Evolutionary conservation across 768 basidiomycete species (phyloP), one percentile per base, ranked within the genome.

Genomic region (Suillus ampliporus): DNA sequence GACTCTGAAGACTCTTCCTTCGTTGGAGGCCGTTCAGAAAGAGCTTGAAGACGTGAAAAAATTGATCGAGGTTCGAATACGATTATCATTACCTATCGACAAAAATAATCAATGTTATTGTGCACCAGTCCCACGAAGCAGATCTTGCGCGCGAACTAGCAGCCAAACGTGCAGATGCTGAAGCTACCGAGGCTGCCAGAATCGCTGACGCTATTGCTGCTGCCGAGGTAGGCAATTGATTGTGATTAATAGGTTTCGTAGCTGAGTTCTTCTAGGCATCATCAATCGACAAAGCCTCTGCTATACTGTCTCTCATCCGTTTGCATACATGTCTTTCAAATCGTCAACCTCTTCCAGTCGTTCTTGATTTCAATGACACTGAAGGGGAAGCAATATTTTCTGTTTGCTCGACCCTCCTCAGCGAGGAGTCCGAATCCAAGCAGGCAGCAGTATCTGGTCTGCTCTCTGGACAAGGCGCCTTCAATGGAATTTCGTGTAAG

Each of bases 31-130:
- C 11, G 81, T 88, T 44, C 84, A 88, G 67, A 93, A 92, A 70
- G 95, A 96, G 69, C 77, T 97, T 15, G 87, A 85, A 28, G 95
- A 95, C 61, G 85, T 95, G 48, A 91, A 90, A 75, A 94, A 91
- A 73, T 86, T 84, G 46, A 83, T 95, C 64, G 93, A 97, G 85
- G 95, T 94, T 50, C 44, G 80, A 56, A 34, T 64, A 60, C n/a
- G 23, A 38, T 44, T 21, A 17, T 17, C 31, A 41, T 57, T 41
- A 38, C 41, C 28, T 35, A 21, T 51, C 46, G 46, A 57, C 40
- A n/a, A 46, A 48, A 53, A 35, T 65, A 11, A 43, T 60, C 1
- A 53, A 58, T 56, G 59, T 38, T 35, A 9, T 48, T 43, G 5
- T 19, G 40, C 21, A 58, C 13, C 65, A 93, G 92, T 74, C 74